Evolutionary conservation across 495 filamentous ascomycete species (phyloP).

Genomic region (Aspergillus kassunensis): DNA sequence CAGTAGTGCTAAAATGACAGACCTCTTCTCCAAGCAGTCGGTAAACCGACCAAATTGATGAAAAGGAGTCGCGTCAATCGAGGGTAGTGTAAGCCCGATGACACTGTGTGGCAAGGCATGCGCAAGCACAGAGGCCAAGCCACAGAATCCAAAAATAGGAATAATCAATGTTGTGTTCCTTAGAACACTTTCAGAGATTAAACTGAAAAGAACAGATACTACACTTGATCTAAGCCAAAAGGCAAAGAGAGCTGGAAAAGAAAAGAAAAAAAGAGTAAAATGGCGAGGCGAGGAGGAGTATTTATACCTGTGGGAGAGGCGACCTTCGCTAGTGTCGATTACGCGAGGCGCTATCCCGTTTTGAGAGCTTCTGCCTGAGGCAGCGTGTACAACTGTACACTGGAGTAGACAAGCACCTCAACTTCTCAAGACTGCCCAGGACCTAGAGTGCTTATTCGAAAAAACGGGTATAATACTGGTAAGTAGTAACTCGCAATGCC

Average conservation of each 20-base stretch:
- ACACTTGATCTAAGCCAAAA: constrained; percentile 88
- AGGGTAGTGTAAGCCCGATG: constrained; percentile 85
- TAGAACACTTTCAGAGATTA: constrained; percentile 73
- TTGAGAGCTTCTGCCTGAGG: no score
- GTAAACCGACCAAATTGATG: constrained; percentile 21
- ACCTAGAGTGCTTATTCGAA: background rate
- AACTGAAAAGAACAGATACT: constrained; percentile 99
- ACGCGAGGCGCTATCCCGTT: constrained; percentile 6
- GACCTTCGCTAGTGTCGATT: constrained; percentile 12
- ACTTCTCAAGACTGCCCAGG: background rate
- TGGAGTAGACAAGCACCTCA: no score
- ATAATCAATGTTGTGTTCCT: constrained; percentile 76
- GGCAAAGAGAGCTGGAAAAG: constrained; percentile 56
- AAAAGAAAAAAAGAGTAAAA: constrained; percentile 38
- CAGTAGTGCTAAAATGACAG: background rate
- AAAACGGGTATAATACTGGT: background rate
- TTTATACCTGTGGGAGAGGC: constrained; percentile 9
- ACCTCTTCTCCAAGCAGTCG: constrained; percentile 46
- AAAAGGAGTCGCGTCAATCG: constrained; percentile 66
- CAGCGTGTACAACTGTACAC: no score
- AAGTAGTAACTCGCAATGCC: no score
- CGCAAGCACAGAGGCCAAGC: constrained; percentile 76
- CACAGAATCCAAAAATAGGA: constrained; percentile 67
- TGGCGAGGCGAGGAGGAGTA: background rate
- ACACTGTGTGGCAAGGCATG: constrained; percentile 71